Evolutionary conservation across 2,329 filamentous ascomycete genomes (phyloP).

Genomic region (Pleoardoris graminearum): DNA sequence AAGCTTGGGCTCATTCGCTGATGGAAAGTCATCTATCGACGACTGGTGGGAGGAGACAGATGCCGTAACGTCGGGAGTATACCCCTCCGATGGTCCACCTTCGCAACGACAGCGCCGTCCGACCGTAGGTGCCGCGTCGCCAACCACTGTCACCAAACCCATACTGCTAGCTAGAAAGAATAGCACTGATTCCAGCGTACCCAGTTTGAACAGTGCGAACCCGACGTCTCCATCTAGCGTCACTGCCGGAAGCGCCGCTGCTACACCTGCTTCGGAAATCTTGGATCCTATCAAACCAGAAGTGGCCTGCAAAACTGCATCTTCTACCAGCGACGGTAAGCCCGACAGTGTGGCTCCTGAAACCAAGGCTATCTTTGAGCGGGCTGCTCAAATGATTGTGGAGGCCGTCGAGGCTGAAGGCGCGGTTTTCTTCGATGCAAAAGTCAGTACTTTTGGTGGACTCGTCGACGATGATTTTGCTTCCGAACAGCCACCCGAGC

Average conservation of each 20-base stretch:
- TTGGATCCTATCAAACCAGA: conserved; percentile 22
- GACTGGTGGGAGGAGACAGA: conserved; percentile 41
- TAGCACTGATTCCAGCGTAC: conserved; percentile 27
- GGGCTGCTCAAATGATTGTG: conserved; percentile 46
- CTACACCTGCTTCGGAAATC: conserved; percentile 30
- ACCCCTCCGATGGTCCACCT: conserved; percentile 16
- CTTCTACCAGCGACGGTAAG: conserved; percentile 25
- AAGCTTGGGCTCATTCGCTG: conserved; percentile 43
- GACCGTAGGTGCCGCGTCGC: conserved; percentile 16
- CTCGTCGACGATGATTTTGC: conserved; percentile 43
- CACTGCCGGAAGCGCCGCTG: conserved; percentile 21
- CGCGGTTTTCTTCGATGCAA: conserved; percentile 45
- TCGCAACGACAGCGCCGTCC: conserved; percentile 26
- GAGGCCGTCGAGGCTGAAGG: conserved; percentile 45
- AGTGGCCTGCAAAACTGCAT: conserved; percentile 24
- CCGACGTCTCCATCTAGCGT: conserved; percentile 24
- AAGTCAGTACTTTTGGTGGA: conserved; percentile 43
- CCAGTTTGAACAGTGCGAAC: conserved; percentile 20
- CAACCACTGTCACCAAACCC: conserved; percentile 14
- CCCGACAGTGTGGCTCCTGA: conserved; percentile 35
- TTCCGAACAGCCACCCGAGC: conserved; percentile 34
- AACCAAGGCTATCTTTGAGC: conserved; percentile 37
- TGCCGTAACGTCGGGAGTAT: conserved; percentile 12
- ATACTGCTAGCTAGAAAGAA: conserved; percentile 20
- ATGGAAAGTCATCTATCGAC: conserved; percentile 40